Evolutionary conservation across 2,329 filamentous ascomycete species (phyloP), one percentile per base, ranked within the genome.

Genomic region (Teratosphaeria gauchensis): DNA sequence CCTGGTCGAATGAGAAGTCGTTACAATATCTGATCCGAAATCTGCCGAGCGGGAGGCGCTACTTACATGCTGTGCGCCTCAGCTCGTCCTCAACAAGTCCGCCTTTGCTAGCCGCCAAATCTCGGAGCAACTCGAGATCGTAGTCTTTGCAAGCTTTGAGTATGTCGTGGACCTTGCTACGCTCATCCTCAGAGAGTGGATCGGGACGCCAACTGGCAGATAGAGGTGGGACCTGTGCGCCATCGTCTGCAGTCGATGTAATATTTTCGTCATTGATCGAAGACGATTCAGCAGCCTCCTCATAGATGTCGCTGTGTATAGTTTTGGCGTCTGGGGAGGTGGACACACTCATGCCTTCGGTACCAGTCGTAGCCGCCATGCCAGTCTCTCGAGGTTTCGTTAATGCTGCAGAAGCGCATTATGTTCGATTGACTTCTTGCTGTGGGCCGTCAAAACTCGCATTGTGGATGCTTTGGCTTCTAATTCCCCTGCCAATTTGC

Each of bases 41-140:
- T n/a, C 24, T 21, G 33, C 55, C 38, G 53, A 35, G 16, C 32
- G 31, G 33, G 51, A 56, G 52, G 59, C 57, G 31, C 33, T 30
- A 64, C 89, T 75, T 82, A 95, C 92, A 96, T 65, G 89, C 90
- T 72, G 78, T 76, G 68, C 83, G 82, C 64, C 92, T 86, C 62
- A 94, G 73, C 42, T 71, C 67, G 64, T 81, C 79, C 63, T 75
- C 73, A 53, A 81, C 64, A 38, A 81, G 70, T 56, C 79, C 79
- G 54, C 73, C 70, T 54, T 68, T 58, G 54, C 73, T 73, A n/a
- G 74, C 75, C 4, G 78, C 77, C 19, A 79, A 72, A 7, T 66
- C 62, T 38, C 72, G 65, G 33, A 82, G 68, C 51, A 70, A 64
- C n/a, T 68, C 61, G 56, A 78, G 65, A 62, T 80, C 70, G 48